Evolutionary conservation across 306 rosid species (phyloP).

Genomic region (Lathyrus aphaca): DNA sequence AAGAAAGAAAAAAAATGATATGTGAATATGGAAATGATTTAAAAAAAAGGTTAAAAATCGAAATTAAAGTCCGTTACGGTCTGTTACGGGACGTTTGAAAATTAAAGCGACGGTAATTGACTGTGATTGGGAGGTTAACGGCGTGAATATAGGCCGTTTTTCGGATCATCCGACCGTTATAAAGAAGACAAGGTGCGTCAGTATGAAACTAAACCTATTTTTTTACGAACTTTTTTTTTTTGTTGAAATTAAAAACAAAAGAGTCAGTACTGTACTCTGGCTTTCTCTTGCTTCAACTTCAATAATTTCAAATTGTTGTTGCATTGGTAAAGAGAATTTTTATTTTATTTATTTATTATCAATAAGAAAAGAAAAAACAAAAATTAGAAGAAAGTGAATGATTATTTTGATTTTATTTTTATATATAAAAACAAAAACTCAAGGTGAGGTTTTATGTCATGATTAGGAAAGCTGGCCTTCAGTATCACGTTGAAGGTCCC

Average conservation of each 20-base stretch:
- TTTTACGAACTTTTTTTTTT: not conserved
- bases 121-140: conserved; percentile 44
- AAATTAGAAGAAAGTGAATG: not conserved
- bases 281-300: conserved; percentile 8
- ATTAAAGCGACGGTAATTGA: conserved; percentile 38
- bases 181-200: conserved; percentile 45
- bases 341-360: not conserved
- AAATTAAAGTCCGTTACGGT: conserved; percentile 41
- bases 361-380: not conserved
- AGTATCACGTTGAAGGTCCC: conserved; percentile 36
- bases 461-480: conserved; percentile 24
- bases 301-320: conserved; percentile 9
- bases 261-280: not conserved
- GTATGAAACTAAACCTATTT: not conserved
- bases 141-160: conserved; percentile 53
- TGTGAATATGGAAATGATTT: not conserved
- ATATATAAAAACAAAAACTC: not conserved
- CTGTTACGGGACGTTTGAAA: conserved; percentile 48
- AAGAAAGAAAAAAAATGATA: not conserved
- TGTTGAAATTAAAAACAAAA: not conserved
- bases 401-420: not conserved
- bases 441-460: conserved; percentile 29
- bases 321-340: not conserved
- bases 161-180: conserved; percentile 69
- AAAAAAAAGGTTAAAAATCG: conserved; percentile 7